Evolutionary conservation across 140 eudicot genomes (phyloP).

Genomic region (Ambrosia hybrid): DNA sequence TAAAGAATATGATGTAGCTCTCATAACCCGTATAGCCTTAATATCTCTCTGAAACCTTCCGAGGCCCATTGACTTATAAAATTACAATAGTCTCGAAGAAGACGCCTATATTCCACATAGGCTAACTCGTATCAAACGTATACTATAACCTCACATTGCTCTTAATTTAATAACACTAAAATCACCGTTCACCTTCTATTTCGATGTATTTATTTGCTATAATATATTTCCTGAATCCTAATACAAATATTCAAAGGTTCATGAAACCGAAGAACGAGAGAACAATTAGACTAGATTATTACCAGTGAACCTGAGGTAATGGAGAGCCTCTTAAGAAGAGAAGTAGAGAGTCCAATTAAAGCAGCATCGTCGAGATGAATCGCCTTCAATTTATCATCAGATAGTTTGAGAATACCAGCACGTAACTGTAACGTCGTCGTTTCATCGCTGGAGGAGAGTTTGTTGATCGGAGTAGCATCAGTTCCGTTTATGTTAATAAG

Average conservation of each 20-base stretch:
- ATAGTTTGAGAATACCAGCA: slow-evolving; percentile 68
- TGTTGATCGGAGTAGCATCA: slow-evolving; percentile 23
- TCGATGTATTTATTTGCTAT: too few species aligned
- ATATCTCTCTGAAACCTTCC: too few species aligned
- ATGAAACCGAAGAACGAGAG: background rate
- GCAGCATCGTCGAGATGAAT: slow-evolving; percentile 54
- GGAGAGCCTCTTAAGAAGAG: slow-evolving; percentile 59
- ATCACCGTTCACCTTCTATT: too few species aligned
- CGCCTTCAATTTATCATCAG: slow-evolving; percentile 16
- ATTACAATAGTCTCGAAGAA: too few species aligned
- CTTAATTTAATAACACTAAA: background rate
- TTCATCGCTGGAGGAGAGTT: slow-evolving; percentile 17
- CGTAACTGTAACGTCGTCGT: slow-evolving; percentile 39
- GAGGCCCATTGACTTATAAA: too few species aligned
- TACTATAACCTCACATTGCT: background rate
- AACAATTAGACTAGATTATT: slow-evolving; percentile 19
- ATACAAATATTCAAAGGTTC: background rate
- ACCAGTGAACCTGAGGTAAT: slow-evolving; percentile 84
- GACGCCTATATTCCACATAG: background rate
- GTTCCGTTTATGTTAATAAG: slow-evolving; percentile 10
- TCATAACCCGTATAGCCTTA: too few species aligned
- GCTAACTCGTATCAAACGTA: background rate
- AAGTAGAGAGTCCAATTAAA: slow-evolving; percentile 69
- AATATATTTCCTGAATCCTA: background rate
- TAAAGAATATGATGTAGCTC: too few species aligned